Evolutionary conservation across 2,329 filamentous ascomycete genomes (phyloP).

Genomic region (Microcyclosporella mali): DNA sequence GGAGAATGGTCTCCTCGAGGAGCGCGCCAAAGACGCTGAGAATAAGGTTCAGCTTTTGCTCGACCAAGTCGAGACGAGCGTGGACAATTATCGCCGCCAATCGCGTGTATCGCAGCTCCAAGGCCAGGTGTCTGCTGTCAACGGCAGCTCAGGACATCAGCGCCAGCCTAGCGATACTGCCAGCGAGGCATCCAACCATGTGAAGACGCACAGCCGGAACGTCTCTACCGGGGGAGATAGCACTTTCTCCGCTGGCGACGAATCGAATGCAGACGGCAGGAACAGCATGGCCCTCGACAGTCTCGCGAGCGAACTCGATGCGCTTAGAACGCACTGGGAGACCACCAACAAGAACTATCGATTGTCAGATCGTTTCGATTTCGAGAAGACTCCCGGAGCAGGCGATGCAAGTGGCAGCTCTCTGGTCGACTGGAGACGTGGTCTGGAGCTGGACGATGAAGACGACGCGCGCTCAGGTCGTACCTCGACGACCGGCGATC

Average conservation of each 20-base stretch:
- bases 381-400: conserved; percentile 34
- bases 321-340: conserved; percentile 87
- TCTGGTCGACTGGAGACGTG: conserved; percentile 72
- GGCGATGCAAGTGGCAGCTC: conserved; percentile 57
- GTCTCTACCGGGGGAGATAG: conserved; percentile 47
- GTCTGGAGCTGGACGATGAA: conserved; percentile 52
- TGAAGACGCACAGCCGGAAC: conserved; percentile 45
- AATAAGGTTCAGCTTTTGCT: conserved; percentile 87
- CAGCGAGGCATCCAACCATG: conserved; percentile 32
- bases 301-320: conserved; percentile 85
- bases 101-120: conserved; percentile 41
- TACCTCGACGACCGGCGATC: conserved; percentile 5
- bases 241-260: conserved; percentile 38
- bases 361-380: conserved; percentile 84
- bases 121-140: conserved; percentile 25
- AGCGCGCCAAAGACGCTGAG: conserved; percentile 81
- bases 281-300: conserved; percentile 61
- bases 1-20: conserved; percentile 75
- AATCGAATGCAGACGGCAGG: conserved; percentile 20
- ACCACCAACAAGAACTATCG: conserved; percentile 93
- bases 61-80: conserved; percentile 88
- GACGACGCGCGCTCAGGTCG: conserved; percentile 20
- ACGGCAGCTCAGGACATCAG: conserved; percentile 33
- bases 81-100: conserved; percentile 87
- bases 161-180: conserved; percentile 35